Percentiles rank a stretch among this genome's conserved stretches.
These are phyloP conservation scores for Prunus yedoensis DNA, from an alignment of 331 rosid genomes.

Conservation along the genomic window DNA sequence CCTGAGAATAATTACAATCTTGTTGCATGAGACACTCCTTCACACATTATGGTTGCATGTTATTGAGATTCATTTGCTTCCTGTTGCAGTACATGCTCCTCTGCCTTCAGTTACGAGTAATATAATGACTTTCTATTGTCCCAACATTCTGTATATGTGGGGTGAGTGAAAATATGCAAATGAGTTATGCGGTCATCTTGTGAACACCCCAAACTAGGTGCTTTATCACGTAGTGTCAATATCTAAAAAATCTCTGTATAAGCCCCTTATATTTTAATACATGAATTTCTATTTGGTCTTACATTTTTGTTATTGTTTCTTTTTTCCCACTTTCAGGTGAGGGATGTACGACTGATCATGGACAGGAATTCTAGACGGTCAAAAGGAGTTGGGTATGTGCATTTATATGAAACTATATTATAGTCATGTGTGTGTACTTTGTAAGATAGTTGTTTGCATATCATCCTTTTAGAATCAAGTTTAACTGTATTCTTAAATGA, in stretches of 20 bases:
- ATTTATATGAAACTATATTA: conserved; percentile 24
- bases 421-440: conserved; percentile 43
- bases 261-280: not conserved
- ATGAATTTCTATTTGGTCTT: not conserved
- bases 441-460: conserved; percentile 45
- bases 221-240: conserved; percentile 22
- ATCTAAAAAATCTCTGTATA: conserved; percentile 10
- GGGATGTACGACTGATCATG: conserved; percentile 99
- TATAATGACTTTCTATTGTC: conserved; percentile 41
- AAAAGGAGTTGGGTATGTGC: conserved; percentile 98
- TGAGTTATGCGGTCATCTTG: conserved; percentile 29
- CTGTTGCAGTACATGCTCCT: conserved; percentile 46
- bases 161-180: conserved; percentile 43
- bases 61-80: conserved; percentile 47
- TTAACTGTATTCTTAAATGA: conserved; percentile 95
- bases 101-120: conserved; percentile 52
- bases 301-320: not conserved
- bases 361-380: conserved; percentile 99
- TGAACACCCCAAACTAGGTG: conserved; percentile 28
- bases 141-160: conserved; percentile 44
- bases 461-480: conserved; percentile 62
- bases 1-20: conserved; percentile 14
- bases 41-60: conserved; percentile 29
- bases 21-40: conserved; percentile 27
- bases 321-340: conserved; percentile 56